A percentile compares a stretch with the other conserved stretches of the same genome.
These are phyloP conservation scores for Colletotrichum cordylinicola DNA, from an alignment of 2,329 filamentous ascomycete species.

Conservation along the genomic window DNA sequence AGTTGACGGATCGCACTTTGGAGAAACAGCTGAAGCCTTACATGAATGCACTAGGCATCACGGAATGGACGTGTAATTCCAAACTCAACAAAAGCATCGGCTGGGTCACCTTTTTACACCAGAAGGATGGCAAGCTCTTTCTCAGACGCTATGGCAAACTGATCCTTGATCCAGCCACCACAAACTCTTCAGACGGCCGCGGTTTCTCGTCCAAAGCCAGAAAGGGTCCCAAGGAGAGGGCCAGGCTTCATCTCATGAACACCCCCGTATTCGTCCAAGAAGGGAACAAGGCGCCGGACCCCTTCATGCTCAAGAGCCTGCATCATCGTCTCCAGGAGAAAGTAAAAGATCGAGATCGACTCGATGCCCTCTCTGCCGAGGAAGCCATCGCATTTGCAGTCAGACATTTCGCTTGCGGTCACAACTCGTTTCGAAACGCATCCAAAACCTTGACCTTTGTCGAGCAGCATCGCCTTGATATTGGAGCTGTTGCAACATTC, in stretches of 20 bases:
- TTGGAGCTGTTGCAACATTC: constrained; percentile 45
- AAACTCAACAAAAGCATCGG: constrained; percentile 36
- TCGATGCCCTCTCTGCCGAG: constrained; percentile 11
- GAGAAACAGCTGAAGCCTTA: constrained; percentile 42
- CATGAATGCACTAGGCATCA: constrained; percentile 45
- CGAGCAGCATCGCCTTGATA: constrained; percentile 43
- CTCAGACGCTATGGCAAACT: constrained; percentile 40
- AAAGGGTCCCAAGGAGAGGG: constrained; percentile 21
- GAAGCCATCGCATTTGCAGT: constrained; percentile 26
- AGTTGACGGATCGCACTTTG: constrained; percentile 43
- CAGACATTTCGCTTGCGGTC: constrained; percentile 45
- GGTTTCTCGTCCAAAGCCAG: neutral
- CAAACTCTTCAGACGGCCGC: neutral
- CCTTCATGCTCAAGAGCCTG: constrained; percentile 40
- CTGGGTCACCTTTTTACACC: constrained; percentile 48
- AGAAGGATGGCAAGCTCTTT: constrained; percentile 46
- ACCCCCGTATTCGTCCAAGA: constrained; percentile 30
- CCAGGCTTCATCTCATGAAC: constrained; percentile 36
- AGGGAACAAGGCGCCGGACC: constrained; percentile 42
- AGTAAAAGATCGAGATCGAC: constrained; percentile 24
- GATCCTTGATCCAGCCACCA: neutral
- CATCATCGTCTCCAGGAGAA: constrained; percentile 34
- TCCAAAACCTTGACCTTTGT: constrained; percentile 45
- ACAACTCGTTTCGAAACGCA: constrained; percentile 45
- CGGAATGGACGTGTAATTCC: constrained; percentile 50